A percentile compares a stretch with the other conserved stretches of the same genome.
Evolutionary conservation across 2,329 filamentous ascomycete species (phyloP).

Genomic region (Fusarium gaditjirri): DNA sequence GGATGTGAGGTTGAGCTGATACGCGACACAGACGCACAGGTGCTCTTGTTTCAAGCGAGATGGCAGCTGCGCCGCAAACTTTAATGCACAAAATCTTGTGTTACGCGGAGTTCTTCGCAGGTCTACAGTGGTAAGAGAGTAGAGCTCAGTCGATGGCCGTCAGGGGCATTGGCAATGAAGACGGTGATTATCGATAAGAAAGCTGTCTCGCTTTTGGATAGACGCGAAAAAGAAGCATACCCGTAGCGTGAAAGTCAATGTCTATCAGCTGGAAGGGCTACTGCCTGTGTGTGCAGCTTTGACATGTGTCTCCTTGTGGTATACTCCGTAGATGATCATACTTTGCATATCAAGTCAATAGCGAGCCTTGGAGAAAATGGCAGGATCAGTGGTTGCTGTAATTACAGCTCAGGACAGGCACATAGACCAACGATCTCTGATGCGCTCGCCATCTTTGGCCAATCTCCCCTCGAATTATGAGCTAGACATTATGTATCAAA

Average conservation of each 20-base stretch:
- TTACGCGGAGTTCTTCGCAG: not conserved
- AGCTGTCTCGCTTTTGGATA: not conserved
- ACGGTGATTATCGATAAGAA: not conserved
- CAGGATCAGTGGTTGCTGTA: not conserved
- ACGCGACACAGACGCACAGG: conserved; percentile 1
- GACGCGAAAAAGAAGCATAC: not conserved
- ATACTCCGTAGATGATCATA: no score
- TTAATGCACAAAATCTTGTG: not conserved
- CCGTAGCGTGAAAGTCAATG: not conserved
- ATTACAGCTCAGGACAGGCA: not conserved
- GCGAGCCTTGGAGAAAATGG: not conserved
- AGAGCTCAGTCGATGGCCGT: not conserved
- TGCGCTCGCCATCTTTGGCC: not conserved
- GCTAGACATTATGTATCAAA: not conserved
- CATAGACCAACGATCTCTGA: not conserved
- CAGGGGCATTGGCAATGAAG: not conserved
- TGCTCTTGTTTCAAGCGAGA: conserved; percentile 27
- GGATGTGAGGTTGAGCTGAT: not conserved
- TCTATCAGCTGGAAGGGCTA: not conserved
- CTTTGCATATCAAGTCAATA: not conserved
- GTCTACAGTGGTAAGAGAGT: not conserved
- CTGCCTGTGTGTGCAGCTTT: not conserved
- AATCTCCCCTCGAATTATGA: not conserved
- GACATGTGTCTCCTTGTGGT: not conserved
- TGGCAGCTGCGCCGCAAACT: conserved; percentile 13